phyloP scores from a whole-genome alignment of 306 rosid genomes.

The Quercus variabilis region DNA sequence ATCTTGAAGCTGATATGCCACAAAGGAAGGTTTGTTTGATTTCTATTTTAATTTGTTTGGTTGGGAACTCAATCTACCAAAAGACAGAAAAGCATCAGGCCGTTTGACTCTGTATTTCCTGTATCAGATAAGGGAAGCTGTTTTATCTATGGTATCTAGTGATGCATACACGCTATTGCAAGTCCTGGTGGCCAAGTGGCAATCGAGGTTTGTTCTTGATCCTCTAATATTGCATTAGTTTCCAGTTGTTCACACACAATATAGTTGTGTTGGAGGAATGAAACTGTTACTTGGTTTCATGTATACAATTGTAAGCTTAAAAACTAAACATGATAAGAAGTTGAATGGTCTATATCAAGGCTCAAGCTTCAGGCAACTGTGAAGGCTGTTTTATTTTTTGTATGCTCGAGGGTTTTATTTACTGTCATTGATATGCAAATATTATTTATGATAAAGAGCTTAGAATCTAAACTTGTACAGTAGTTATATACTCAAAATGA shows the following conservation, averaged over 20 bases:
- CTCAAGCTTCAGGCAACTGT: background rate
- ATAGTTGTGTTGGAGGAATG: background rate
- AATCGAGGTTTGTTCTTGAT: constrained; percentile 59
- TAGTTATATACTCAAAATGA: background rate
- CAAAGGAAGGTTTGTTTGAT: constrained; percentile 56
- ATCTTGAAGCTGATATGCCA: constrained; percentile 50
- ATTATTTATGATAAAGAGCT: background rate
- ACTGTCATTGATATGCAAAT: background rate
- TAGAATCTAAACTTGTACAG: background rate
- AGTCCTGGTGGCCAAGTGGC: constrained; percentile 60
- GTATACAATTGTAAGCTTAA: background rate
- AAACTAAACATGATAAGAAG: background rate
- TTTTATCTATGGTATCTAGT: constrained; percentile 51
- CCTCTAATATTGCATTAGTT: constrained; percentile 8
- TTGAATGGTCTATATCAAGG: background rate
- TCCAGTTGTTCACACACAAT: background rate
- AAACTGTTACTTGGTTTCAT: background rate
- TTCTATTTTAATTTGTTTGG: background rate
- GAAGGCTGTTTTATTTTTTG: background rate
- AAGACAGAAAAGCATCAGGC: background rate
- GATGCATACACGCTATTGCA: constrained; percentile 64
- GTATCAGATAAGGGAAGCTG: constrained; percentile 55
- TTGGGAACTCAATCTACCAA: background rate
- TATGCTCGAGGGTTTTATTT: background rate
- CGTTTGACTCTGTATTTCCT: background rate